Conservation (phyloP, 768 basidiomycete species). For the Suillus subalutaceus region DNA sequence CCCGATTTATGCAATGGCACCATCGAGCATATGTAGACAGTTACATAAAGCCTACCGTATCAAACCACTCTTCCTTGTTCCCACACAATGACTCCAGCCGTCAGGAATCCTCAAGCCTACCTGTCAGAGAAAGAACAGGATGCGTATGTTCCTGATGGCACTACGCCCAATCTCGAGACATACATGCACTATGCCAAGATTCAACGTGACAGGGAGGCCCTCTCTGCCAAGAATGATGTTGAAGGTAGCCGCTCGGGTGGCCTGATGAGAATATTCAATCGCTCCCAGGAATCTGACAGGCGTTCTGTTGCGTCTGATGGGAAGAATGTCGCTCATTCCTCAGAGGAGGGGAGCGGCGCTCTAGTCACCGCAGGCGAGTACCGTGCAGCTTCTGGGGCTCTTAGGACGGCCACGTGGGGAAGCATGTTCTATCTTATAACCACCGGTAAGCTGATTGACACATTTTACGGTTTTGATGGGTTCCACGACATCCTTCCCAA, state of each 20-base stretch:
- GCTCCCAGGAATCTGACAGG: background rate
- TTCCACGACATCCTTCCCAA: slow-evolving; percentile 8
- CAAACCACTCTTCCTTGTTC: background rate
- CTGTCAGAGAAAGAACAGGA: slow-evolving; percentile 12
- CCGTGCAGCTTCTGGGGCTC: slow-evolving; percentile 45
- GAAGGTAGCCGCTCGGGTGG: background rate
- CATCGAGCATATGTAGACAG: background rate
- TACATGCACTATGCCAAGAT: slow-evolving; percentile 34
- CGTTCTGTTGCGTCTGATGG: background rate
- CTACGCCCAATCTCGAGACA: slow-evolving; percentile 33
- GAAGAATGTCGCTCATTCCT: slow-evolving; percentile 7
- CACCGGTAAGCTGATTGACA: slow-evolving; percentile 33
- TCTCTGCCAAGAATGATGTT: background rate
- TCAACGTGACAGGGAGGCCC: slow-evolving; percentile 32
- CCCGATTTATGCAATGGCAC: background rate
- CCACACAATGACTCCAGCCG: slow-evolving; percentile 24
- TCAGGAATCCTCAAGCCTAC: slow-evolving; percentile 20
- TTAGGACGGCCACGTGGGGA: slow-evolving; percentile 54
- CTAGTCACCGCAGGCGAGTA: slow-evolving; percentile 37
- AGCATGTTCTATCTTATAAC: slow-evolving; percentile 59
- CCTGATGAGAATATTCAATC: slow-evolving; percentile 4
- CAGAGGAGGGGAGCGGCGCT: slow-evolving; percentile 14
- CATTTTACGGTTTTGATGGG: background rate
- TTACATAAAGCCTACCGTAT: background rate
- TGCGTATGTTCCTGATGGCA: slow-evolving; percentile 16